A percentile compares a stretch with the other conserved stretches of the same genome.
Conservation (phyloP, 306 rosid species). For the Rosa persica region DNA sequence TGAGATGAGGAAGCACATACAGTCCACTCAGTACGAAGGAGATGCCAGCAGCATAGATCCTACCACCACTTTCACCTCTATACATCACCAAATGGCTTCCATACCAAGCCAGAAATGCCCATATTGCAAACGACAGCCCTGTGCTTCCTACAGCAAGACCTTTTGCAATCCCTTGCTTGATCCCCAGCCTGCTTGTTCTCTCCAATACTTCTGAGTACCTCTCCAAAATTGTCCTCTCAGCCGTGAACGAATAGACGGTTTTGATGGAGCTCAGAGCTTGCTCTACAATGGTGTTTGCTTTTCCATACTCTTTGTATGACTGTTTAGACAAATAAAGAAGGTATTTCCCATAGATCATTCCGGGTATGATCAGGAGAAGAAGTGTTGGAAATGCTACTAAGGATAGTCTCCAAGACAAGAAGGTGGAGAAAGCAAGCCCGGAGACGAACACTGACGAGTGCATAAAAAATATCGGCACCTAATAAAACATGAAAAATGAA, state of each 20-base stretch:
- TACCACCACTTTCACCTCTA: slow-evolving; percentile 87
- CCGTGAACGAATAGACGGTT: slow-evolving; percentile 84
- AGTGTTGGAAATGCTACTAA: slow-evolving; percentile 80
- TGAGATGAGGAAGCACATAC: slow-evolving; percentile 44
- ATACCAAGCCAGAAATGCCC: slow-evolving; percentile 98
- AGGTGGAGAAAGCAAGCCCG: slow-evolving; percentile 68
- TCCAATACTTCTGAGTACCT: slow-evolving; percentile 64
- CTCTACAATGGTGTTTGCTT: slow-evolving; percentile 67
- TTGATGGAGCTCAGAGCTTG: slow-evolving; percentile 82
- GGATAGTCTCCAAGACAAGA: slow-evolving; percentile 81
- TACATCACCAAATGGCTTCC: slow-evolving; percentile 92
- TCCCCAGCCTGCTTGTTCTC: slow-evolving; percentile 66
- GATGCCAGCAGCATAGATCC: slow-evolving; percentile 83
- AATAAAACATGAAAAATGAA: not conserved
- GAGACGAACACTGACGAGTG: slow-evolving; percentile 82
- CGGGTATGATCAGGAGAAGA: slow-evolving; percentile 78
- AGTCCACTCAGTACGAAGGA: slow-evolving; percentile 85
- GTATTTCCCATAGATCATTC: slow-evolving; percentile 82
- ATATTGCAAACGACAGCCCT: slow-evolving; percentile 75
- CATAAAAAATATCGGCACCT: slow-evolving; percentile 89
- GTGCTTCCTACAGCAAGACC: slow-evolving; percentile 89
- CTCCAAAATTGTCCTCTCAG: slow-evolving; percentile 61
- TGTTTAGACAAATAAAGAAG: slow-evolving; percentile 58
- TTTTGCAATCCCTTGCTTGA: slow-evolving; percentile 86
- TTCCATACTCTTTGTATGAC: slow-evolving; percentile 54